Conservation (phyloP, 2,329 filamentous ascomycete species). For the Botrytis medusae region DNA sequence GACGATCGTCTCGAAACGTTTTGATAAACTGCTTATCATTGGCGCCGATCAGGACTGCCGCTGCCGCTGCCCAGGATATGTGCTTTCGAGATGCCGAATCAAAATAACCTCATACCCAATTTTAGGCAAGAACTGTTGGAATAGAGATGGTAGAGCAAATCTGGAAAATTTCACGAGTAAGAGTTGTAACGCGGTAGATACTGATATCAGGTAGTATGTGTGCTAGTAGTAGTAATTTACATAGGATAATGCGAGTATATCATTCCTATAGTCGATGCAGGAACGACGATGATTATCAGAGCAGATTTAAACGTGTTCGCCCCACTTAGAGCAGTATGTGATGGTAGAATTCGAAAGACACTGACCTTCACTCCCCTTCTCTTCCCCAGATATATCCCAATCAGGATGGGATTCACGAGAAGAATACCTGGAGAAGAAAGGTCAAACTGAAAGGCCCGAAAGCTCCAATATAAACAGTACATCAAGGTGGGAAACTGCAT, state of each 20-base stretch:
- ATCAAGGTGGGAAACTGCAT: not conserved
- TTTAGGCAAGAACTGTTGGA: not conserved
- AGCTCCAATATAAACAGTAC: not conserved
- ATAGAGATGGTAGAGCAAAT: not conserved
- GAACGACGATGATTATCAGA: not conserved
- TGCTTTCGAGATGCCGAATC: not conserved
- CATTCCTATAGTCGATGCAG: not conserved
- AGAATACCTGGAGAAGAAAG: slow-evolving; percentile 1
- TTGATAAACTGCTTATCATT: not conserved
- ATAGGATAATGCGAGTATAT: not conserved
- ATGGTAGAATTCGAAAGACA: not conserved
- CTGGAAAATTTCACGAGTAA: not conserved
- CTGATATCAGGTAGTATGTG: not conserved
- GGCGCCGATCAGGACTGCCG: not conserved
- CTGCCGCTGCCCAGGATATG: not conserved
- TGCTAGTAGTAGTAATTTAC: not conserved
- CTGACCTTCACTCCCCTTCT: not conserved
- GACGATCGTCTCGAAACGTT: not conserved
- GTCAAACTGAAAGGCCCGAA: not conserved
- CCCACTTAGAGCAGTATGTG: not conserved
- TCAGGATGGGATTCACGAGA: not conserved
- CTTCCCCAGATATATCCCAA: not conserved
- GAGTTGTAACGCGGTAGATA: not conserved
- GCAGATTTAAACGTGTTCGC: not conserved
- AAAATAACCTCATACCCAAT: not conserved